Conservation (phyloP, 129 eudicot genomes). For the Silybum marianum region DNA sequence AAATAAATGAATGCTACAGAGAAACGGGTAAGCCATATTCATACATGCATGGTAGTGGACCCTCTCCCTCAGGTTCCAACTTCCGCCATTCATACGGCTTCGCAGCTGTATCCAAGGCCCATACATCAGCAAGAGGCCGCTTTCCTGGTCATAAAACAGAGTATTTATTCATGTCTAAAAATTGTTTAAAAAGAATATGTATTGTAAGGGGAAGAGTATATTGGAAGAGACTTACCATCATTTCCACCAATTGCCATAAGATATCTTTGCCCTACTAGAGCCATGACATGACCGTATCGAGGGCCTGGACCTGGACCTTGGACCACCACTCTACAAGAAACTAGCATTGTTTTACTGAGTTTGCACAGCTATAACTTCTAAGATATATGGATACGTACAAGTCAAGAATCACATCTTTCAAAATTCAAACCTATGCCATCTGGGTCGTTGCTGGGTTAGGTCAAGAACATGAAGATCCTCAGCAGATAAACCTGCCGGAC, state of each 20-base stretch:
- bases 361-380: conserved; percentile 20
- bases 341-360: conserved; percentile 14
- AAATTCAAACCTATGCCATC: conserved; percentile 93
- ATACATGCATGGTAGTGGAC: conserved; percentile 99
- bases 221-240: conserved; percentile 64
- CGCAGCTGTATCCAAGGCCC: conserved; percentile 99
- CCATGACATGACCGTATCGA: conserved; percentile 98
- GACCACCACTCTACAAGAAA: conserved; percentile 79
- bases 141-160: conserved; percentile 54
- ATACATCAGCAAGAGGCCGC: conserved; percentile 97
- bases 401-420: conserved; percentile 17
- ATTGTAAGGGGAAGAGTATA: not conserved
- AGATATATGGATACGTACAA: conserved; percentile 8
- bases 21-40: conserved; percentile 1
- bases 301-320: conserved; percentile 99
- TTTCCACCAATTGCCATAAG: conserved; percentile 99
- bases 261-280: conserved; percentile 96
- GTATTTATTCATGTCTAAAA: conserved; percentile 3
- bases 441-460: conserved; percentile 89
- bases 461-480: conserved; percentile 99
- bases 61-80: conserved; percentile 96
- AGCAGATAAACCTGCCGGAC: conserved; percentile 98
- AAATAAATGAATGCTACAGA: not conserved
- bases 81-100: conserved; percentile 99
- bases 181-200: not conserved